Percentiles rank a stretch among this genome's conserved stretches.
phyloP scores from a whole-genome alignment of 306 rosid species.

The Macrotyloma uniflorum region DNA sequence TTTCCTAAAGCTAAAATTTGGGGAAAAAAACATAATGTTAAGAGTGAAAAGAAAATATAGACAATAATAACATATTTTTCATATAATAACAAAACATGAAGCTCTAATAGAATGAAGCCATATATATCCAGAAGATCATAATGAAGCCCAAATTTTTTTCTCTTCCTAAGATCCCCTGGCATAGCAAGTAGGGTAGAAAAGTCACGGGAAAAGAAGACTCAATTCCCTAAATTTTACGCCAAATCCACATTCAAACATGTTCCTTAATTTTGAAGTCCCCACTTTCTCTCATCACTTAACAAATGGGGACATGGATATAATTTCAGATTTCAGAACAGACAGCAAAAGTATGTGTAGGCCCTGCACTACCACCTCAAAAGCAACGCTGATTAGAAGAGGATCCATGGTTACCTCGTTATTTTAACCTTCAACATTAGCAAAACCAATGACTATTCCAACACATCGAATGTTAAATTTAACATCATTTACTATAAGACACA shows the following conservation, averaged over 20 bases:
- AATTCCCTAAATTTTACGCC: constrained; percentile 38
- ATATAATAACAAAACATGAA: background rate
- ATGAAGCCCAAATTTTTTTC: background rate
- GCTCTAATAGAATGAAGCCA: background rate
- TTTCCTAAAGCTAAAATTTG: background rate
- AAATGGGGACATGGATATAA: constrained; percentile 10
- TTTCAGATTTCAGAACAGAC: constrained; percentile 38
- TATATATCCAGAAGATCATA: background rate
- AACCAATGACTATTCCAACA: constrained; percentile 60
- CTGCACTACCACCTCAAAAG: constrained; percentile 3
- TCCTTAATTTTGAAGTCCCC: constrained; percentile 7
- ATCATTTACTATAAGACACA: background rate
- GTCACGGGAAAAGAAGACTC: background rate
- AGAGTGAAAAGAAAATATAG: too few relatives aligned
- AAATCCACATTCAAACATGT: constrained; percentile 39
- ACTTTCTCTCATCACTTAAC: background rate
- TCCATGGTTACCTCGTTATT: background rate
- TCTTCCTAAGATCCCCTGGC: background rate
- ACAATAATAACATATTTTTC: too few relatives aligned
- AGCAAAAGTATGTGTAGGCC: constrained; percentile 5
- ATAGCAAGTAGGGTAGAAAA: background rate
- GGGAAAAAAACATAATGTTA: background rate
- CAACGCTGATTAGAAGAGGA: constrained; percentile 9
- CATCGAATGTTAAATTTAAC: background rate
- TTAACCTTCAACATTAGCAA: constrained; percentile 38